Conservation (phyloP, 2,329 filamentous ascomycete genomes). For the Canariomyces notabilis region DNA sequence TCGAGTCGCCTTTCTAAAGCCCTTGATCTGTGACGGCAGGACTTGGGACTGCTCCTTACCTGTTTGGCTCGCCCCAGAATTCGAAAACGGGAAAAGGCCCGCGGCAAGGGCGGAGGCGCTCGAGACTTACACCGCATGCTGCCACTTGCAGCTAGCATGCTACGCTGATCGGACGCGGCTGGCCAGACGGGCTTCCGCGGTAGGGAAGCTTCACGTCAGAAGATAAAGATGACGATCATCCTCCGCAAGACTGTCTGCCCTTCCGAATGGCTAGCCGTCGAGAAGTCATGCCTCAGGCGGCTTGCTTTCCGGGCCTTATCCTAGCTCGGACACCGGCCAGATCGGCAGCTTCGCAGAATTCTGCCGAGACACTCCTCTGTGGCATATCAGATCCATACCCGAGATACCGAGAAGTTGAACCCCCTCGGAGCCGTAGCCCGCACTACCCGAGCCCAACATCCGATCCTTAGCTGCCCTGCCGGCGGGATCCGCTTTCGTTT, state of each 20-base stretch:
- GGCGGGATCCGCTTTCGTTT: too few relatives aligned
- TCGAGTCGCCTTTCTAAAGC: background rate
- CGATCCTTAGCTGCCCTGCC: too few relatives aligned
- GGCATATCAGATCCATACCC: too few relatives aligned
- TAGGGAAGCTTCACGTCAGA: background rate
- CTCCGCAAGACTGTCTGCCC: background rate
- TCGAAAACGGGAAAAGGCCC: background rate
- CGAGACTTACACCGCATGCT: slow-evolving; percentile 1
- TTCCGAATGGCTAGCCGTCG: background rate
- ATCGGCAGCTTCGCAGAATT: background rate
- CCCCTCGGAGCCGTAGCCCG: background rate
- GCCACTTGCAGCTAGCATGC: background rate
- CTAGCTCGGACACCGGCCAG: background rate
- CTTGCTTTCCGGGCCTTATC: too few relatives aligned
- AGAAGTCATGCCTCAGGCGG: background rate
- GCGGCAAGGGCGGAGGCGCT: background rate
- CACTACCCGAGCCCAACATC: background rate
- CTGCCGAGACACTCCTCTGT: too few relatives aligned
- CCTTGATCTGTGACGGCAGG: background rate
- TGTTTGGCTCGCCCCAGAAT: background rate
- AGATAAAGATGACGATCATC: background rate
- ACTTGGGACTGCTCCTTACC: background rate
- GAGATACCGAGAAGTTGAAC: background rate
- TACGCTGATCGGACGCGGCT: background rate
- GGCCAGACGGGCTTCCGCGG: background rate